Percentiles rank a stretch among this genome's conserved stretches.
Evolutionary conservation across 2,329 filamentous ascomycete genomes (phyloP).

Genomic region (Fusarium gaditjirri): DNA sequence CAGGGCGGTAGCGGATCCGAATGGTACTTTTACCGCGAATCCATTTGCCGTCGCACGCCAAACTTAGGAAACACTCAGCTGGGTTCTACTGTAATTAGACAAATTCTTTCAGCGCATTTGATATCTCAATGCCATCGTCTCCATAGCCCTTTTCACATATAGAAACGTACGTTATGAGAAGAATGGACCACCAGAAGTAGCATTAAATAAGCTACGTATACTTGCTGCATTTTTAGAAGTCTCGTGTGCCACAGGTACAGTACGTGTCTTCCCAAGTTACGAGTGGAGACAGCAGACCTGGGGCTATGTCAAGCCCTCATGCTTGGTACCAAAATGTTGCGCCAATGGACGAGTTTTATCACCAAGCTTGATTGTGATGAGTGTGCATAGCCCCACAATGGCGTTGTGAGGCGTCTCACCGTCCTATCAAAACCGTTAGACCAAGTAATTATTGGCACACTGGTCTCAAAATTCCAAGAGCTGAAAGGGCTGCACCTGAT

Average conservation of each 20-base stretch:
- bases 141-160: not conserved
- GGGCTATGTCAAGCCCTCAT: not conserved
- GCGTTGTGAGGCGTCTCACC: not conserved
- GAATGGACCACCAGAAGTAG: not conserved
- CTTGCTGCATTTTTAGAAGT: not conserved
- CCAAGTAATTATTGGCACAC: not conserved
- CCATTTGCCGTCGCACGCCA: not conserved
- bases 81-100: not conserved
- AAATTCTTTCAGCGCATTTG: not conserved
- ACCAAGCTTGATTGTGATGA: not conserved
- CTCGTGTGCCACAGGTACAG: not conserved
- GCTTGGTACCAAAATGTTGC: not conserved
- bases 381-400: not conserved
- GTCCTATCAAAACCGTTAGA: not conserved
- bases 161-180: not conserved
- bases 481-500: too few species aligned
- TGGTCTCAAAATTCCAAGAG: too few species aligned
- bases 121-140: not conserved
- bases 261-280: not conserved
- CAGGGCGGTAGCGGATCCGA: not conserved
- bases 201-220: not conserved
- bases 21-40: not conserved
- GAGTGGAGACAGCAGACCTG: not conserved
- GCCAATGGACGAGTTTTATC: not conserved
- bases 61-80: not conserved